Evolutionary conservation across 2,329 filamentous ascomycete species (phyloP).

Genomic region (Cryphonectria radicalis): DNA sequence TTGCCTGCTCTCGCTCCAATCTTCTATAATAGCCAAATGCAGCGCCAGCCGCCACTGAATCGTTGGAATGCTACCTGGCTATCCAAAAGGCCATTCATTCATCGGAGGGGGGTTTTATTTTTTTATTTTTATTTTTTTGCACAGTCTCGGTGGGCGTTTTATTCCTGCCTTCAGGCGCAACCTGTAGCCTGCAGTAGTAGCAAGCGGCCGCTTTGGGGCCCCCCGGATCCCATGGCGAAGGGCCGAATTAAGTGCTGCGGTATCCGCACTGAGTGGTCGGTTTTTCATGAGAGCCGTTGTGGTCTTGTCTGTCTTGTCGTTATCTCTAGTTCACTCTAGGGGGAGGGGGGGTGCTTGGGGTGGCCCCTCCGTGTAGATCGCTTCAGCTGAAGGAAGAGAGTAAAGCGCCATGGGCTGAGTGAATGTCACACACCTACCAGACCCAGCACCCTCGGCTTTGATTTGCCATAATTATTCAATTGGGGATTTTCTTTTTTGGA

Average conservation of each 20-base stretch:
- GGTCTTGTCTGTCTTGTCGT: background rate
- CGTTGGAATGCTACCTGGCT: background rate
- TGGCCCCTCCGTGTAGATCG: background rate
- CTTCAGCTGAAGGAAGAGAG: slow-evolving; percentile 1
- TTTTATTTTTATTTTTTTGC: too few species aligned
- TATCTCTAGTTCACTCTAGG: background rate
- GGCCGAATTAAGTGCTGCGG: slow-evolving; percentile 3
- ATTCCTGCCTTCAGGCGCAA: slow-evolving; percentile 6
- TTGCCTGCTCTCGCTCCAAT: background rate
- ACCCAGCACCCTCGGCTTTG: background rate
- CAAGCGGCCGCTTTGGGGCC: slow-evolving; percentile 9
- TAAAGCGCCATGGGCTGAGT: slow-evolving; percentile 8
- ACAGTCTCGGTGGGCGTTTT: background rate
- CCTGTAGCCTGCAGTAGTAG: slow-evolving; percentile 17
- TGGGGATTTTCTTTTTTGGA: background rate
- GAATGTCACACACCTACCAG: background rate
- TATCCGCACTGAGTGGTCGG: background rate
- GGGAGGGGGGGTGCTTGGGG: too few species aligned
- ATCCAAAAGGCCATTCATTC: background rate
- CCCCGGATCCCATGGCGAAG: background rate
- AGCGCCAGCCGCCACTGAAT: background rate
- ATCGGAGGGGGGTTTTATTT: too few species aligned
- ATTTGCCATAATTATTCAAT: background rate
- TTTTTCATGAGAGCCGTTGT: background rate
- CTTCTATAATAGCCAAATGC: background rate